Percentiles rank a stretch among this genome's conserved stretches.
Evolutionary conservation across 1,284 basidiomycete genomes (phyloP).

Genomic region (Megacollybia platyphylla): DNA sequence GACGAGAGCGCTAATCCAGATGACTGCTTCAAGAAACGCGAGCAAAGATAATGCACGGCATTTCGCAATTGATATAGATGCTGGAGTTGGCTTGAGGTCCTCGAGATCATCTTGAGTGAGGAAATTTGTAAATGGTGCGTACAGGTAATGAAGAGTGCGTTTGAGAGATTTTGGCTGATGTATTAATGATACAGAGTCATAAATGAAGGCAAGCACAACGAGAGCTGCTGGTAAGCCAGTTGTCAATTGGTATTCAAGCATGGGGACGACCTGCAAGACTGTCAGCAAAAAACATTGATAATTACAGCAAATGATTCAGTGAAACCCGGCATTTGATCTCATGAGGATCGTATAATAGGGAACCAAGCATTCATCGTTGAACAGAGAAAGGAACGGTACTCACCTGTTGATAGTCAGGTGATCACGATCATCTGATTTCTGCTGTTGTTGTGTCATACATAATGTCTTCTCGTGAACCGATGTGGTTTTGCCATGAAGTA

Average conservation of each 20-base stretch:
- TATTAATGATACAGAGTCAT: background rate
- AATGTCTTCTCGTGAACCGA: constrained; percentile 58
- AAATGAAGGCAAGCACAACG: background rate
- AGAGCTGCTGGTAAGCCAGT: background rate
- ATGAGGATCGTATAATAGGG: constrained; percentile 40
- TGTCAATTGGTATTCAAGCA: too few species aligned
- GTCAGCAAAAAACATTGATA: too few species aligned
- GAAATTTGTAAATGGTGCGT: constrained; percentile 38
- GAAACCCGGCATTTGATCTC: constrained; percentile 30
- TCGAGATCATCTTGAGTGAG: constrained; percentile 36
- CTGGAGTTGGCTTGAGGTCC: constrained; percentile 19
- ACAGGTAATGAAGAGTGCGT: constrained; percentile 8
- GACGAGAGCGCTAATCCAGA: constrained; percentile 22
- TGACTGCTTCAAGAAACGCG: constrained; percentile 19
- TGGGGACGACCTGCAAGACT: too few species aligned
- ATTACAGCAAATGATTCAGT: constrained; percentile 14
- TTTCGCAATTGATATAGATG: constrained; percentile 17
- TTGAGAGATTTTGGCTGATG: background rate
- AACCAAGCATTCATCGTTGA: constrained; percentile 31
- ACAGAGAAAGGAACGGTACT: constrained; percentile 6
- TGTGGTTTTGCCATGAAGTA: constrained; percentile 74
- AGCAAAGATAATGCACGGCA: constrained; percentile 20
- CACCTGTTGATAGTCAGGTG: background rate
- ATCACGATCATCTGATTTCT: background rate
- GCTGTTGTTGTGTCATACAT: background rate